Evolutionary conservation across 2,329 filamentous ascomycete species (phyloP).

Genomic region (Penicillium thymicola): DNA sequence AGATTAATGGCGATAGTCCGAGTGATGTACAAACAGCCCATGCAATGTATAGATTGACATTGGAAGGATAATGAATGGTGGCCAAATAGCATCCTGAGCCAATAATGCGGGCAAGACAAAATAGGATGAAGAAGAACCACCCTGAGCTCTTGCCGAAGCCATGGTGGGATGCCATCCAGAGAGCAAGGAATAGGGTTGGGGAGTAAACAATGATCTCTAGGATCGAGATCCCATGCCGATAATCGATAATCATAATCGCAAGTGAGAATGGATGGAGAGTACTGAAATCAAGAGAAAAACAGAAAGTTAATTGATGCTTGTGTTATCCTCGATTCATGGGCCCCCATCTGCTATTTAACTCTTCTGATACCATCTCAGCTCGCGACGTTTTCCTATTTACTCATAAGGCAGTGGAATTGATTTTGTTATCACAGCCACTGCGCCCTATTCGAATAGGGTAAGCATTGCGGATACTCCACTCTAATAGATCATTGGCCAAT

Average conservation of each 20-base stretch:
- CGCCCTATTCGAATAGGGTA: neutral
- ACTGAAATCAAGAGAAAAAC: neutral
- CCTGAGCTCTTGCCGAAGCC: slow-evolving; percentile 31
- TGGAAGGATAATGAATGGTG: slow-evolving; percentile 20
- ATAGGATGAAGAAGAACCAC: slow-evolving; percentile 36
- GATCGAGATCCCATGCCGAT: slow-evolving; percentile 24
- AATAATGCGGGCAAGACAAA: slow-evolving; percentile 30
- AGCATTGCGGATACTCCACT: neutral
- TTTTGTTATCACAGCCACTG: neutral
- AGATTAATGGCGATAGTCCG: slow-evolving; percentile 19
- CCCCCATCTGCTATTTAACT: neutral
- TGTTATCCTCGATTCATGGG: neutral
- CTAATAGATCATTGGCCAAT: neutral
- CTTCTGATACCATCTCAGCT: neutral
- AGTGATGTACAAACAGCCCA: slow-evolving; percentile 25
- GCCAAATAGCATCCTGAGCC: slow-evolving; percentile 31
- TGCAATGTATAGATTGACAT: slow-evolving; percentile 25
- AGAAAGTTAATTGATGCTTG: neutral
- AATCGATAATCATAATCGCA: slow-evolving; percentile 16
- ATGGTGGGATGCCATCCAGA: slow-evolving; percentile 23
- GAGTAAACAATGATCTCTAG: slow-evolving; percentile 23
- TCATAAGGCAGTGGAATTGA: slow-evolving; percentile 1
- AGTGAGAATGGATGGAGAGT: neutral
- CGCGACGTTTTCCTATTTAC: neutral
- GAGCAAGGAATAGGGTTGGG: slow-evolving; percentile 18